Base-by-base conservation (phyloP, 116 monocot species). In the Trichopus zeylanicus region DNA sequence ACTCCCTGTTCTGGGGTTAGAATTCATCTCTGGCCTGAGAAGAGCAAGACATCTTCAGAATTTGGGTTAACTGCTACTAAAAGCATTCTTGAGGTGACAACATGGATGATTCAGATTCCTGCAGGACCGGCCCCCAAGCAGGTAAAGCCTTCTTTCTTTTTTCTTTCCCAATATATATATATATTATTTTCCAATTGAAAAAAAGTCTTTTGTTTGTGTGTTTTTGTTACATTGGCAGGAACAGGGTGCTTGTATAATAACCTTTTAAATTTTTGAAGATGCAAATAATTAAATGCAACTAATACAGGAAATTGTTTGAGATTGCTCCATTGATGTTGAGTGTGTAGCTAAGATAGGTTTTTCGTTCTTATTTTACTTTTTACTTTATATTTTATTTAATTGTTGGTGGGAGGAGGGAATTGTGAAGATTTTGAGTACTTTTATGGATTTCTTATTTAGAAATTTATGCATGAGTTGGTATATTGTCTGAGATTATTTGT, bases 21-120 rank as follows among this genome's bases (percentile, higher is more conserved):
- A 61, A 63, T 97, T 79, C 97, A 97, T 56, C 82, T 97, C 48
- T 97, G 97, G 97, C 79, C 91, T 57, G 79, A 84, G 65, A 90
- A 74, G 57, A 33, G 46, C 46, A 71, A 67, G 48, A 64, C 63
- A 42, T 56, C 66, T 34, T 53, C 23, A 46, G 34, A 20, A 37
- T 69, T 66, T 48, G 68, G 63, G 60, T 1, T 70, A 47, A 56
- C 75, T 53, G 34, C 64, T 52, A 53, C 51, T 61, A 78, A 78
- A 35, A 66, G 70, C 48, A 77, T 82, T 55, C 37, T 87, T 67
- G 97, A 97, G 52, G 84, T 97, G 70, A 97, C 97, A 46, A 81
- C 87, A 67, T 87, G 79, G 67, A 87, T 97, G 87, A 75, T 79
- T 47, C 84, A 77, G 15, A 81, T 97, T 57, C 97, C 97, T 73